These are phyloP conservation scores for Apodospora peruviana DNA, from an alignment of 495 filamentous ascomycete species.

Conservation along the genomic window DNA sequence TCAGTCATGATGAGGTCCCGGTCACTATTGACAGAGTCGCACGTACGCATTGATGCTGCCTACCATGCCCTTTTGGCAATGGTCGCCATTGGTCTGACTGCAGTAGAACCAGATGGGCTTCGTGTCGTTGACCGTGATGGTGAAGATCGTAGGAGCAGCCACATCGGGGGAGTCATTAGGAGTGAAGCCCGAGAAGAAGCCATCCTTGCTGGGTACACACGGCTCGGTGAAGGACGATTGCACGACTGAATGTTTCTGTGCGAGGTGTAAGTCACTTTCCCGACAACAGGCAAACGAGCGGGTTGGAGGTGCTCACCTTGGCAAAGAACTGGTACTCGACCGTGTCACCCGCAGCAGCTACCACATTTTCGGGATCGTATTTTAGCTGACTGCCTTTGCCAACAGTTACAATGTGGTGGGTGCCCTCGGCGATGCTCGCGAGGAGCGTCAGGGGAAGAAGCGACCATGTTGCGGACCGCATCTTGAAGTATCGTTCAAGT, in stretches of 20 bases:
- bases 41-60: constrained; percentile 36
- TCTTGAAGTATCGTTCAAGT: constrained; percentile 6
- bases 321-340: constrained; percentile 59
- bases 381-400: constrained; percentile 31
- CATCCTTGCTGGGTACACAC: background rate
- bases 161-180: constrained; percentile 25
- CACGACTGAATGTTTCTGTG: background rate
- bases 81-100: constrained; percentile 31
- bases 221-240: background rate
- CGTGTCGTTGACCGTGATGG: constrained; percentile 51
- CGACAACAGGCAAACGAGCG: background rate
- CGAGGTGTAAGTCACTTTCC: background rate
- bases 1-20: background rate
- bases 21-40: constrained; percentile 17
- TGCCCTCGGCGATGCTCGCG: constrained; percentile 22
- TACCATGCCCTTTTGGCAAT: constrained; percentile 39
- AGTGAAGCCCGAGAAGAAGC: constrained; percentile 44
- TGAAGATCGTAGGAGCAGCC: constrained; percentile 41
- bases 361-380: constrained; percentile 29
- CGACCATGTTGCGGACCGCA: constrained; percentile 21
- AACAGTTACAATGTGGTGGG: constrained; percentile 28
- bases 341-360: constrained; percentile 34
- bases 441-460: constrained; percentile 22
- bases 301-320: constrained; percentile 17
- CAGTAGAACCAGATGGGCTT: constrained; percentile 60